Evolutionary conservation across 371 early-diverging fungal genomes (phyloP), one percentile per base, ranked within the genome.

Genomic region (Nosema muscidifuracis): DNA sequence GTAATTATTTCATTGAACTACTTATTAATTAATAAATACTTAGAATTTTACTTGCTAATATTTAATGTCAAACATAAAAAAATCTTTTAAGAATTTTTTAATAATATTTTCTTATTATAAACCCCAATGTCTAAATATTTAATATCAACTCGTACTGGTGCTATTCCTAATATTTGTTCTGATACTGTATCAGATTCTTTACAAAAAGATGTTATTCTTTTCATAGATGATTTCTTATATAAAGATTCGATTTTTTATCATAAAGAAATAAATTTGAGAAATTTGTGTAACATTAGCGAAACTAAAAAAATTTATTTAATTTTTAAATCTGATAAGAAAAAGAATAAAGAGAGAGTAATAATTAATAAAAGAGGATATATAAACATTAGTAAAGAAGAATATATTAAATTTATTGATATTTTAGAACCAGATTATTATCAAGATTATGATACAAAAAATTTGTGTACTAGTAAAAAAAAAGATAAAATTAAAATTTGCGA

Each of bases 341-440:
- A 57, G 13, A 47, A 53, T n/a, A 55, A 44, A 60, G 26, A 38
- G 13, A 67, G 44, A 10, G 53, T 56, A n/a, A 18, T 76, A 2
- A 44, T 26, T 9, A 56, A 60, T 36, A 71, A 70, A 67, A 28
- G 67, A 33, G 76, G 76, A 43, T 56, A 76, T 56, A 64, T 34
- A 38, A 76, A 47, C 4, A 51, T 76, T 24, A 58, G n/a, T 12
- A 56, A 50, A 18, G 57, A 70, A 31, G 24, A 26, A 30, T 76
- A 71, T 55, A 20, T 40, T 18, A 47, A 58, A 31, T 12, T 63
- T 6, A 16, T 70, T 24, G 44, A 71, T 0, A 60, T 61, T 7
- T 51, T 71, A 53, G 26, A 63, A 28, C 65, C 66, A 3, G 65
- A 65, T 33, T 62, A 20, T n/a, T 40, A 60, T 61, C 50, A 63